Evolutionary conservation across 768 basidiomycete genomes (phyloP).

Genomic region (Exsudoporus frostii): DNA sequence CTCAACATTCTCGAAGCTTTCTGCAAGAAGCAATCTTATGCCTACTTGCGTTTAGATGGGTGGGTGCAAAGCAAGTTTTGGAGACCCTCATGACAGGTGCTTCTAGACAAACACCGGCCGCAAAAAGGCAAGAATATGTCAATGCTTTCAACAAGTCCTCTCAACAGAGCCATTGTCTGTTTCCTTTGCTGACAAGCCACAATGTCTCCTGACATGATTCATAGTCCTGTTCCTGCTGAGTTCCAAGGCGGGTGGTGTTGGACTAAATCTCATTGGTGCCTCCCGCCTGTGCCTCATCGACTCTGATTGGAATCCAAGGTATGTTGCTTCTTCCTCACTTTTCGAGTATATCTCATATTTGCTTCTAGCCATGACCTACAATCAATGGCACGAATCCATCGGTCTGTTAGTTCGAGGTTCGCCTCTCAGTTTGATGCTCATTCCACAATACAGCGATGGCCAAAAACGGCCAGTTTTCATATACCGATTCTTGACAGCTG

Average conservation of each 20-base stretch:
- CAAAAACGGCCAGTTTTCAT: constrained; percentile 91
- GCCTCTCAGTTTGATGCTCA: constrained; percentile 1
- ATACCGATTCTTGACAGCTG: constrained; percentile 81
- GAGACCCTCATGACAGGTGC: not conserved
- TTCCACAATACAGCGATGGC: constrained; percentile 63
- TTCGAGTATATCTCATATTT: not conserved
- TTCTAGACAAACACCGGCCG: constrained; percentile 65
- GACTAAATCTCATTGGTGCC: constrained; percentile 89
- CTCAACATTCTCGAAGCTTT: constrained; percentile 88
- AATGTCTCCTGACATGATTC: constrained; percentile 1
- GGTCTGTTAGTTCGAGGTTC: constrained; percentile 42
- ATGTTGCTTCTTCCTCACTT: not conserved
- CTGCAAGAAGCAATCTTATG: constrained; percentile 73
- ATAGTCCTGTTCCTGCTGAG: constrained; percentile 88
- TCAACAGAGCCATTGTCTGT: constrained; percentile 67
- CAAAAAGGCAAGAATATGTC: constrained; percentile 83
- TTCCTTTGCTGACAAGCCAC: not conserved
- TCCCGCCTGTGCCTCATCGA: constrained; percentile 85
- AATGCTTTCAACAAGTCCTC: constrained; percentile 82
- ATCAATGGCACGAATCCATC: constrained; percentile 95
- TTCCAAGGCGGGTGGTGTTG: constrained; percentile 94
- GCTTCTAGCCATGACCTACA: constrained; percentile 78
- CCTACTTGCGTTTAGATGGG: constrained; percentile 87
- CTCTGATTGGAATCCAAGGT: constrained; percentile 95
- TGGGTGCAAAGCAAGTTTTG: constrained; percentile 24